Percentiles rank a stretch among this genome's conserved stretches.
phyloP scores from a whole-genome alignment of 805 yeast genomes.

The Wickerhamomyces strasburgensis region DNA sequence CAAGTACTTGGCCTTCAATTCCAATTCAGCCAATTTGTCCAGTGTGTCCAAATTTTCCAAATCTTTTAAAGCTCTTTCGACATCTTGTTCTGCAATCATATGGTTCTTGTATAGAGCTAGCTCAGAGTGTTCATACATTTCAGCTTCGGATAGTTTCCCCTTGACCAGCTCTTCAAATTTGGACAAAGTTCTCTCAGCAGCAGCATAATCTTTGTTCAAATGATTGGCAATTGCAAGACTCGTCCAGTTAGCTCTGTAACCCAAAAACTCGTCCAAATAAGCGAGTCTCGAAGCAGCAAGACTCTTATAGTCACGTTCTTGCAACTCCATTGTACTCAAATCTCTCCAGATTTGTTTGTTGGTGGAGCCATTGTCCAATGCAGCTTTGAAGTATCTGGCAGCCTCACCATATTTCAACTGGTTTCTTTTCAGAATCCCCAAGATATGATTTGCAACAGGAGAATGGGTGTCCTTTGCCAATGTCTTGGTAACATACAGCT shows the following conservation, averaged over 20 bases:
- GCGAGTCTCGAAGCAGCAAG: constrained; percentile 60
- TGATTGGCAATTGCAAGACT: constrained; percentile 82
- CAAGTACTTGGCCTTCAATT: constrained; percentile 61
- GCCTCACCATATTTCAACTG: constrained; percentile 70
- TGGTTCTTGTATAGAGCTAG: constrained; percentile 67
- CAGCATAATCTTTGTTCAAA: constrained; percentile 58
- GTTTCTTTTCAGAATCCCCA: constrained; percentile 77
- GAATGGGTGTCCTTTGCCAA: constrained; percentile 52
- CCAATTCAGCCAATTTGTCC: constrained; percentile 60
- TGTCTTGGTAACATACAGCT: constrained; percentile 55
- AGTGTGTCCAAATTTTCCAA: constrained; percentile 47
- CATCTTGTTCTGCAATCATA: constrained; percentile 53
- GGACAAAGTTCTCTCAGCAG: constrained; percentile 66
- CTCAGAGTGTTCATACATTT: constrained; percentile 77
- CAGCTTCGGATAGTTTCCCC: constrained; percentile 62
- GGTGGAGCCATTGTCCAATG: constrained; percentile 71
- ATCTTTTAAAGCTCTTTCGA: constrained; percentile 47
- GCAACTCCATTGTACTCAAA: constrained; percentile 73
- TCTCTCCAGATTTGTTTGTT: constrained; percentile 81
- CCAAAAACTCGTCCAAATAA: constrained; percentile 68
- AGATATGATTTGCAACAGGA: constrained; percentile 75
- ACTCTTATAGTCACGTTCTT: constrained; percentile 65
- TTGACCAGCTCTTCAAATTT: constrained; percentile 72
- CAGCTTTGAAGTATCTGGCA: constrained; percentile 67
- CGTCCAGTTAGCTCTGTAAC: constrained; percentile 89